Evolutionary conservation across 768 basidiomycete genomes (phyloP), one percentile per base, ranked within the genome.

Genomic region (Lactarius trivialis): DNA sequence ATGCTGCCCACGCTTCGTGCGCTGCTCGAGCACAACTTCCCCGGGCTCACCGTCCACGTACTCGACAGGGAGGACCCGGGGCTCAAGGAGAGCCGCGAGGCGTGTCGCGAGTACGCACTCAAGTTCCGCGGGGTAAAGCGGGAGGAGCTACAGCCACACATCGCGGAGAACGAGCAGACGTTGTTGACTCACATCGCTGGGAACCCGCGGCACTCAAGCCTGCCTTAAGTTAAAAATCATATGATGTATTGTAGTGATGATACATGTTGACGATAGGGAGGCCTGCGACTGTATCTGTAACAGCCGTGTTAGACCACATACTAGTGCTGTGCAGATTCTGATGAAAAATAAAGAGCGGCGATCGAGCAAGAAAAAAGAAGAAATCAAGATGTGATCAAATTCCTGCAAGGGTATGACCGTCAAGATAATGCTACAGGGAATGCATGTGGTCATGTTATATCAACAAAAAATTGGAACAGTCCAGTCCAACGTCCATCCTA

Each of bases 21-120:
- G 65, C 75, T 89, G 30, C 70, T 93, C 55, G 84, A 89, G 73
- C 79, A 80, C 68, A 93, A 93, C 69, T 91, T 94, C 70, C 77
- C 82, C 21, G 85, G 85, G 2, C 77, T 91, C 61, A 72, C 67
- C 36, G 77, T 91, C 21, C 69, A 78, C 55, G 83, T 83, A 34
- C 75, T 83, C 69, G 79, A 81, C 64, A 74, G 77, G 45, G 80
- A 80, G 57, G 85, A 89, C 65, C 77, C 81, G 26, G 77, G 72
- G 70, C 70, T 90, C 60, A 74, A 71, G 65, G 74, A 78, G 71
- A 89, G 87, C 71, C 73, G 78, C 60, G 84, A 87, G 60, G 85
- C 84, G 52, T 89, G 88, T 70, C 74, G 86, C 68, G 78, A 76
- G 43, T 90, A 89, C 71, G 87, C 85, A 19, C 59, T 84, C 63